A percentile compares a stretch with the other conserved stretches of the same genome.
Evolutionary conservation across 208 protist genomes (phyloP).

Genomic region (Wallacemonas sp.): DNA sequence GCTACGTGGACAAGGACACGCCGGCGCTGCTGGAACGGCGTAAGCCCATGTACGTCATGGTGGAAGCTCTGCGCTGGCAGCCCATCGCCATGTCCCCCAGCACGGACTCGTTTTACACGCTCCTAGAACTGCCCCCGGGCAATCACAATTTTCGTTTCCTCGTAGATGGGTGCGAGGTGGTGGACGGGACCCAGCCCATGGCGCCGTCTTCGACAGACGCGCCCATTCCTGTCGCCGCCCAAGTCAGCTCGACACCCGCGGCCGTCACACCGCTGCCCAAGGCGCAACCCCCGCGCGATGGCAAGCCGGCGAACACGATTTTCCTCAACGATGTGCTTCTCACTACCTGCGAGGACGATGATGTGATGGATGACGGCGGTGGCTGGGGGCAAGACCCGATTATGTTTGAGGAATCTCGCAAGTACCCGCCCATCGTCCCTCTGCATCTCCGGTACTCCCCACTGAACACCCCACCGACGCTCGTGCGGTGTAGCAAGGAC

Average conservation of each 20-base stretch:
- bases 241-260: conserved; percentile 5
- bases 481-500: conserved; percentile 69
- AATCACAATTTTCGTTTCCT: conserved; percentile 84
- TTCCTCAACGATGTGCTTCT: conserved; percentile 74
- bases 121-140: conserved; percentile 76
- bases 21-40: conserved; percentile 38
- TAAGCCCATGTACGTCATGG: conserved; percentile 48
- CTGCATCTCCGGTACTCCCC: conserved; percentile 91
- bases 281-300: conserved; percentile 37
- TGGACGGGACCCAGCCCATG: conserved; percentile 77
- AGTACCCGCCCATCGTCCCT: conserved; percentile 89
- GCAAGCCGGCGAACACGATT: conserved; percentile 65
- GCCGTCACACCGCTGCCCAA: conserved; percentile 26
- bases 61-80: conserved; percentile 74
- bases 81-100: conserved; percentile 79
- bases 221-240: conserved; percentile 18
- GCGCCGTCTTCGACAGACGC: conserved; percentile 20
- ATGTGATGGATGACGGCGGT: conserved; percentile 74
- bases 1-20: conserved; percentile 74
- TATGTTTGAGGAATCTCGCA: conserved; percentile 85
- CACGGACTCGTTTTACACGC: conserved; percentile 83
- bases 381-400: conserved; percentile 82
- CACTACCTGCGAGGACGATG: conserved; percentile 75
- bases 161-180: conserved; percentile 61
- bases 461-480: conserved; percentile 90